These are phyloP conservation scores for Penicillium pancosmium DNA, from an alignment of 495 filamentous ascomycete genomes.

Conservation along the genomic window DNA sequence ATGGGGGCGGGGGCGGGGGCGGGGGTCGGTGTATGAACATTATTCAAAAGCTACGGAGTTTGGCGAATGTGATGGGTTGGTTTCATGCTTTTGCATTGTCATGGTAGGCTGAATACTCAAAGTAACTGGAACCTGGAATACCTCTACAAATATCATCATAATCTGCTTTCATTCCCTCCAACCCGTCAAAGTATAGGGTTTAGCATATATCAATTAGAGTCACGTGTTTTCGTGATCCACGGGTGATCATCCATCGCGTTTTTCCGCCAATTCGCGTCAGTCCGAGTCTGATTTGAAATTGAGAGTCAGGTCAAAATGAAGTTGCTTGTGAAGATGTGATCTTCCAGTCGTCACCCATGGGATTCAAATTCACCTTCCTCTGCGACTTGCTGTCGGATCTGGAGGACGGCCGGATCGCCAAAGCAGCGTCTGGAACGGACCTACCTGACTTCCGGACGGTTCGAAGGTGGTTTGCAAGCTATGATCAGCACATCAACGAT, in stretches of 20 bases:
- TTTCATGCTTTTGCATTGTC: background rate
- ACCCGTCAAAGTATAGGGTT: background rate
- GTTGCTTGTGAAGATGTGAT: background rate
- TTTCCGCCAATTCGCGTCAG: constrained; percentile 21
- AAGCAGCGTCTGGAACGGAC: constrained; percentile 38
- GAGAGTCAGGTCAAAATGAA: background rate
- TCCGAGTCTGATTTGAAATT: background rate
- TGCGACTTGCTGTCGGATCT: constrained; percentile 64
- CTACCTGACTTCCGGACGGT: constrained; percentile 42
- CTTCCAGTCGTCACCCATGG: constrained; percentile 43
- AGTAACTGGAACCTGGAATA: background rate
- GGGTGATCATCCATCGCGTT: constrained; percentile 18
- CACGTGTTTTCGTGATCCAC: constrained; percentile 47
- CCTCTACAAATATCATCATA: background rate
- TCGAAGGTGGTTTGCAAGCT: constrained; percentile 61
- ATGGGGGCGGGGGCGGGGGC: too few species aligned
- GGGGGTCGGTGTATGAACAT: background rate
- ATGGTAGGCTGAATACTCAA: background rate
- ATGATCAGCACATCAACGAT: constrained; percentile 54
- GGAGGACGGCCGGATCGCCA: constrained; percentile 45
- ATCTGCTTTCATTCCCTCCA: background rate
- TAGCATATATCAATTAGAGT: constrained; percentile 8
- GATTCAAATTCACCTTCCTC: constrained; percentile 60
- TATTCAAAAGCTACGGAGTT: constrained; percentile 38
- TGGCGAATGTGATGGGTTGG: constrained; percentile 25